Evolutionary conservation across 1,284 basidiomycete genomes (phyloP), one percentile per base, ranked within the genome.

Genomic region (Rhodotorula sp.): DNA sequence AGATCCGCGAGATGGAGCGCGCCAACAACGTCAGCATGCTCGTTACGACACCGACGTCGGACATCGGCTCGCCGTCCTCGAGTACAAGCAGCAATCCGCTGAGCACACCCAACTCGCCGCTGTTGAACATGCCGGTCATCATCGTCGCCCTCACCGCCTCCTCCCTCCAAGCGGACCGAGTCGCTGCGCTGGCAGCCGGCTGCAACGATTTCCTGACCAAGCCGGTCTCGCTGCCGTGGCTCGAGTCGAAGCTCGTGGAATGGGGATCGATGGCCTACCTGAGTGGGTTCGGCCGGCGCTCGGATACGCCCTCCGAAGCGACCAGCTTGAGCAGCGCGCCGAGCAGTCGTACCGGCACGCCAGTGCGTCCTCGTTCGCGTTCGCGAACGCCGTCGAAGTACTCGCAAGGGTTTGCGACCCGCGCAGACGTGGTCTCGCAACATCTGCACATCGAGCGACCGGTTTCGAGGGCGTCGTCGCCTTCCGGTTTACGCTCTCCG

Each of bases 201-300:
- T 99, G 97, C 83, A 99, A 99, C 79, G 97, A 99, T 81, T 99
- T 98, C 82, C 83, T 99, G 68, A 99, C 95, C 61, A 99, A 99
- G 79, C 97, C 97, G 0, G 95, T 99, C 45, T 93, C 91, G 16
- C 84, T 97, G 28, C 86, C 90, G 62, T 99, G 97, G 97, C 84
- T 99, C 64, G 94, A 98, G 81, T 92, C 90, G 84, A 99, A 99
- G 85, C 95, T 99, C 78, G 91, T 97, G 73, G 97, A 99, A 81
- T 99, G 97, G 97, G 95, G 85, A 6, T 84, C 79, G 31, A 83
- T 83, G 82, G 76, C 77, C 0, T 79, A 79, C 62, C 74, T 80
- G 18, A 77, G 76, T 7, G 75, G 76, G 10, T 80, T 80, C 73
- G 75, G 77, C 48, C 73, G 68, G 43, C 62, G 62, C 26, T 21